Conservation (phyloP, 2,329 filamentous ascomycete genomes). For the Nannizziopsis barbatae region DNA sequence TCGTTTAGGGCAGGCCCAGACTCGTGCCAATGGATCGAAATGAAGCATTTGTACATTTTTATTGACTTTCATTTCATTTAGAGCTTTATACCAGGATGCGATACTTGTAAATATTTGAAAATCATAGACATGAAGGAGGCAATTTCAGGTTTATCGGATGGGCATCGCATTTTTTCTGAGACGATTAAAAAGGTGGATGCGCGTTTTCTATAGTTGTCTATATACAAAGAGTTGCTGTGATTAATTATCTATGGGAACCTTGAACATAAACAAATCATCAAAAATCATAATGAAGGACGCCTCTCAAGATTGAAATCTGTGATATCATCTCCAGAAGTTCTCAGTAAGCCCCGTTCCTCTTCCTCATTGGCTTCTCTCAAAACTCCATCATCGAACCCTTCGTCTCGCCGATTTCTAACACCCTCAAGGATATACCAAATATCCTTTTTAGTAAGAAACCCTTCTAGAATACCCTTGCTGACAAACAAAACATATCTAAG, state of each 20-base stretch:
- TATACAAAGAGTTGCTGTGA: too few relatives aligned
- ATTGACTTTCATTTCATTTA: neutral
- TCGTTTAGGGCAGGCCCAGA: constrained; percentile 44
- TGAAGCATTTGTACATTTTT: neutral
- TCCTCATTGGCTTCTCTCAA: constrained; percentile 21
- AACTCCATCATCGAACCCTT: constrained; percentile 22
- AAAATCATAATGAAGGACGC: constrained; percentile 11
- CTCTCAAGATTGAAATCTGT: constrained; percentile 10
- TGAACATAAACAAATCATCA: neutral
- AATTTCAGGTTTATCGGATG: too few relatives aligned
- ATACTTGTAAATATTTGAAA: too few relatives aligned
- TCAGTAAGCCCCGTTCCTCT: constrained; percentile 31
- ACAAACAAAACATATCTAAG: constrained; percentile 81
- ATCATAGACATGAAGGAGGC: too few relatives aligned
- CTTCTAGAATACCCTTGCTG: constrained; percentile 69
- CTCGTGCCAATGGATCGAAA: constrained; percentile 37
- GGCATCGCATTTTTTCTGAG: too few relatives aligned
- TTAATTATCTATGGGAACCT: constrained; percentile 6
- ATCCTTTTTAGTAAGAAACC: constrained; percentile 92
- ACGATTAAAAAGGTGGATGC: too few relatives aligned
- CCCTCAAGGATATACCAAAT: constrained; percentile 87
- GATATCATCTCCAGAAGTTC: constrained; percentile 21
- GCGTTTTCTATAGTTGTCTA: too few relatives aligned
- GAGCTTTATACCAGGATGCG: too few relatives aligned
- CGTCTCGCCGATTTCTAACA: constrained; percentile 44